Evolutionary conservation across 2,329 filamentous ascomycete genomes (phyloP).

Genomic region (Fusarium tjaetaba): DNA sequence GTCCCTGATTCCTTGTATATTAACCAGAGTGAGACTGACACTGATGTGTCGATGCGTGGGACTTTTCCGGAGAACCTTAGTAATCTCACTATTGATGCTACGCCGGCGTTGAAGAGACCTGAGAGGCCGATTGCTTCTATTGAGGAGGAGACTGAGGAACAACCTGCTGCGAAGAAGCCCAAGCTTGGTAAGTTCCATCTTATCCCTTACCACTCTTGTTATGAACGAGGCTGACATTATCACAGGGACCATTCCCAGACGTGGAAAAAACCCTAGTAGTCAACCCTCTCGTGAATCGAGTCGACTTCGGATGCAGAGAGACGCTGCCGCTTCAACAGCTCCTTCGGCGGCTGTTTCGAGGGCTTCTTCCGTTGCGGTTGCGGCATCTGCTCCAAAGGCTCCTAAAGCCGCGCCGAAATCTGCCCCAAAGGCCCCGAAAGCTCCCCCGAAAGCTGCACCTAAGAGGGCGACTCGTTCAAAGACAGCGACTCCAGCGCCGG

Average conservation of each 20-base stretch:
- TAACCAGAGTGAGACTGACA: conserved; percentile 30
- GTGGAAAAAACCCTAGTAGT: not conserved
- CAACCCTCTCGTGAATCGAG: conserved; percentile 19
- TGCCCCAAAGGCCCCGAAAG: not conserved
- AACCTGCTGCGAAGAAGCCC: conserved; percentile 24
- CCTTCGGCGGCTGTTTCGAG: not conserved
- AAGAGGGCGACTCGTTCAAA: no score
- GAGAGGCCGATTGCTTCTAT: not conserved
- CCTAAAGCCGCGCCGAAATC: not conserved
- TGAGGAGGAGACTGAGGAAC: not conserved
- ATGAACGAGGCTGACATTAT: not conserved
- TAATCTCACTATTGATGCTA: conserved; percentile 11
- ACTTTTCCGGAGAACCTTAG: conserved; percentile 30
- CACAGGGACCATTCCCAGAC: not conserved
- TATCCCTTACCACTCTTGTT: no score
- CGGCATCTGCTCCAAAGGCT: not conserved
- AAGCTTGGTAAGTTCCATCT: conserved; percentile 13
- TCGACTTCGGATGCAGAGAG: conserved; percentile 5
- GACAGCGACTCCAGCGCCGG: not conserved
- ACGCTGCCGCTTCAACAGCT: not conserved
- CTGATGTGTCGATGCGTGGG: conserved; percentile 32
- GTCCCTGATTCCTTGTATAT: conserved; percentile 31
- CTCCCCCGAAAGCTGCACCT: not conserved
- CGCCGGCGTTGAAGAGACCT: not conserved
- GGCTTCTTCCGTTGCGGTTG: not conserved